Percentiles rank a stretch among this genome's conserved stretches.
These are phyloP conservation scores for Thermothelomyces thermophilus DNA, from an alignment of 2,329 filamentous ascomycete species.

Conservation along the genomic window DNA sequence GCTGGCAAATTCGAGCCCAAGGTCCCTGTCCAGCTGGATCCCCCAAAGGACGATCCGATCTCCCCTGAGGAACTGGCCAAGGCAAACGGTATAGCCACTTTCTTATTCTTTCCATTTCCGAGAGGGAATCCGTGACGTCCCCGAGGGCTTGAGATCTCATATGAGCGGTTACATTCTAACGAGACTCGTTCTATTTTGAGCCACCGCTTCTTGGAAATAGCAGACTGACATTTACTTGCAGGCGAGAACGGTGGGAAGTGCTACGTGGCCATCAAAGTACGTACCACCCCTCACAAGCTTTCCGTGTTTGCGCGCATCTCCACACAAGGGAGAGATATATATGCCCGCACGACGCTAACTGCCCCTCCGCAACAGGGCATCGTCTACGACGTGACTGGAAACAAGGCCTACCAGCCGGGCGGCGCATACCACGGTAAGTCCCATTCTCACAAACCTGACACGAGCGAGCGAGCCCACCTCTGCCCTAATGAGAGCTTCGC, in stretches of 20 bases:
- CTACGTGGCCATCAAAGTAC: slow-evolving; percentile 65
- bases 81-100: slow-evolving; percentile 63
- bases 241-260: slow-evolving; percentile 58
- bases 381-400: slow-evolving; percentile 89
- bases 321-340: no score
- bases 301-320: no score
- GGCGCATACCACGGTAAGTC: slow-evolving; percentile 77
- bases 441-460: background rate
- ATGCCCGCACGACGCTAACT: no score
- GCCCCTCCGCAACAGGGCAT: slow-evolving; percentile 66
- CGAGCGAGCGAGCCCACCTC: background rate
- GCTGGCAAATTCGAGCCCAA: slow-evolving; percentile 72
- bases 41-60: slow-evolving; percentile 84
- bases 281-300: no score
- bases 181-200: no score
- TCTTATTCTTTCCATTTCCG: background rate
- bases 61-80: slow-evolving; percentile 70
- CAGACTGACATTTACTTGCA: slow-evolving; percentile 29
- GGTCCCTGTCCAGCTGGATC: slow-evolving; percentile 63
- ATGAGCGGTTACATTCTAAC: no score
- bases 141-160: no score
- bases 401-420: slow-evolving; percentile 75
- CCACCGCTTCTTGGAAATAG: no score
- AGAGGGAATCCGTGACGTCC: background rate
- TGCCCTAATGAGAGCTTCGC: no score